Evolutionary conservation across 768 basidiomycete genomes (phyloP), one percentile per base, ranked within the genome.

Genomic region (Termitomyces sp.): DNA sequence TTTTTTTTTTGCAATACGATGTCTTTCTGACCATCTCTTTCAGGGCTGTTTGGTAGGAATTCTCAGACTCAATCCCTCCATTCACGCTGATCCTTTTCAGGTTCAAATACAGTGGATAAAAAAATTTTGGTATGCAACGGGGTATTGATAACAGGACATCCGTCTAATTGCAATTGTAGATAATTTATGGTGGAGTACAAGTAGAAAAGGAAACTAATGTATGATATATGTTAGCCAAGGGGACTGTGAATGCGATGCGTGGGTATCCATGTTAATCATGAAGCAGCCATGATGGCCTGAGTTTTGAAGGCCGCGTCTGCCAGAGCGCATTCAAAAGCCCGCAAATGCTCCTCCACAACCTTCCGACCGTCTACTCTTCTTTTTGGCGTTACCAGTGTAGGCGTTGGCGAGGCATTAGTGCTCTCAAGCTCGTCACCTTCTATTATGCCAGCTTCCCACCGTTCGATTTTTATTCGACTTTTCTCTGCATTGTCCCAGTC

Each of bases 401-500:
- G 71, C 24, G 74, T 71, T 26, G 66, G 52, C 24, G 71, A 61
- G 29, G 58, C 68, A 60, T 62, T 48, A 32, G 54, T 58, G 14
- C 59, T 63, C 43, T 69, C 69, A 7, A 44, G 44, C 44, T 71
- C 71, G 20, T 72, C 73, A 12, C 74, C 76, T 27, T 81, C 82
- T 57, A 71, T 69, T 24, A 79, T 67, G 1, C 83, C 88, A 8
- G 82, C 78, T 65, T 94, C 92, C 92, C 92, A 93, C 67, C 76
- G 79, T 69, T 91, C 90, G 56, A 94, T 90, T 68, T 76, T 82
- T 58, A 77, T 65, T 34, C 88, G 80, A 65, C 92, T 94, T 46
- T 83, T 80, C 67, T 94, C 92, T 41, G 90, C 92, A 60, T 86
- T 89, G 62, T 94, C 92, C 80, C 86, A 91, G 55, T 94, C 92